phyloP scores from a whole-genome alignment of 768 basidiomycete species.

The Pleurotus sapidus region DNA sequence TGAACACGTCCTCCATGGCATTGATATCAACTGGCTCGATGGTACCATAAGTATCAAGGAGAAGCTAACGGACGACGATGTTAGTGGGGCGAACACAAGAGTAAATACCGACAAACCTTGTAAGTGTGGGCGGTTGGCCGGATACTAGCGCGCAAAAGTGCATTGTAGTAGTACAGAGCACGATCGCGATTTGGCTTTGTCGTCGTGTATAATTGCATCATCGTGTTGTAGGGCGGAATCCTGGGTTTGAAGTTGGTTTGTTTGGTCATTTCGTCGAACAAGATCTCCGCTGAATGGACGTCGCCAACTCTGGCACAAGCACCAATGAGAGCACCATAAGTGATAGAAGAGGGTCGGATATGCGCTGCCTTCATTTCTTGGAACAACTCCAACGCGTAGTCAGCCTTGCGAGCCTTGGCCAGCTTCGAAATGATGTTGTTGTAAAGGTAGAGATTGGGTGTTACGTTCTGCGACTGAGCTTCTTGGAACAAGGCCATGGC shows the following conservation, averaged over 20 bases:
- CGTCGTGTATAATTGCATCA: conserved; percentile 95
- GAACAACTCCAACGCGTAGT: conserved; percentile 85
- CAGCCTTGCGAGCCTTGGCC: conserved; percentile 91
- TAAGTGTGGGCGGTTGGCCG: conserved; percentile 89
- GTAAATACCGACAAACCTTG: conserved; percentile 55
- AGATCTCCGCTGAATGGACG: conserved; percentile 68
- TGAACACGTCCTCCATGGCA: conserved; percentile 72
- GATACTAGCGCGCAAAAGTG: conserved; percentile 59
- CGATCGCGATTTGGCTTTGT: conserved; percentile 84
- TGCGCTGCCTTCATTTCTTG: conserved; percentile 72
- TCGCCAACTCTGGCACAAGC: conserved; percentile 96
- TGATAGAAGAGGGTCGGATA: conserved; percentile 76
- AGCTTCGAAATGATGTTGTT: conserved; percentile 98
- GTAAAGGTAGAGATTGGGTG: conserved; percentile 85
- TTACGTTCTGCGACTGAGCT: conserved; percentile 62
- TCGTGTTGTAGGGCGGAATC: conserved; percentile 95
- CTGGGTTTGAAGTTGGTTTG: conserved; percentile 78
- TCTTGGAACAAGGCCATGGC: conserved; percentile 85
- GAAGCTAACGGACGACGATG: conserved; percentile 46
- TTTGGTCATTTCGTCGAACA: conserved; percentile 83
- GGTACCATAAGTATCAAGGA: conserved; percentile 85
- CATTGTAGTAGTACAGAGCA: conserved; percentile 72
- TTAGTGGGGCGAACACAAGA: conserved; percentile 1
- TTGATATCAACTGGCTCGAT: conserved; percentile 78
- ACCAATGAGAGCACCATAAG: conserved; percentile 91